Evolutionary conservation across 495 filamentous ascomycete species (phyloP), one percentile per base, ranked within the genome.

Genomic region (Cercophora newfieldiana): DNA sequence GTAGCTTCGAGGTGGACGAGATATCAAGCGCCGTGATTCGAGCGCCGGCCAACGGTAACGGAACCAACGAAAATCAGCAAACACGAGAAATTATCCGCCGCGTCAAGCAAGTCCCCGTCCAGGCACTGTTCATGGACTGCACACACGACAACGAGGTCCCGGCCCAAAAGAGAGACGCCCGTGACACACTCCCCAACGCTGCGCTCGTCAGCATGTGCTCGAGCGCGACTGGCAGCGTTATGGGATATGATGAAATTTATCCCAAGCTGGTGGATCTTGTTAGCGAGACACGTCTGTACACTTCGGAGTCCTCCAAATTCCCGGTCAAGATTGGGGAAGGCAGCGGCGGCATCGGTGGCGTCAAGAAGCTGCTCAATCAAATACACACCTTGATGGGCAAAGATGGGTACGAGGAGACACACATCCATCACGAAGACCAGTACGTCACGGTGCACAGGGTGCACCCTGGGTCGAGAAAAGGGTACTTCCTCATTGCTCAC

Each of bases 221-320:
- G 25, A 96, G 91, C 67, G 91, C 93, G 0, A 92, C 89, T 29
- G 96, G 96, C 30, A 97, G 94, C 71, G 96, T 97, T 19, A 95
- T 97, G 89, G 96, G 96, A n/a, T 97, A 96, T 71, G 96, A 99
- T 72, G 96, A 99, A 74, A 85, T 98, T 61, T 99, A 99, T 71
- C 96, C 96, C 3, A 88, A 89, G 61, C 81, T 97, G 56, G 86
- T 98, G 22, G 92, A 99, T 69, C 85, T 99, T 22, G 96, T 99
- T 16, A 82, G 88, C 50, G 96, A 99, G 71, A 94, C 85, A 19
- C 84, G 96, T 50, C 78, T 88, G 2, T 99, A 99, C 73, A 80
- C 86, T 7, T 93, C 91, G 2, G 80, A 85, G 31, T 91, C 86
- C 21, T 93, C 91, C 16, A 85, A 69, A 12, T 77, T 81, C 14